Conservation (phyloP, 768 basidiomycete genomes). For the Arthromyces matolae region DNA sequence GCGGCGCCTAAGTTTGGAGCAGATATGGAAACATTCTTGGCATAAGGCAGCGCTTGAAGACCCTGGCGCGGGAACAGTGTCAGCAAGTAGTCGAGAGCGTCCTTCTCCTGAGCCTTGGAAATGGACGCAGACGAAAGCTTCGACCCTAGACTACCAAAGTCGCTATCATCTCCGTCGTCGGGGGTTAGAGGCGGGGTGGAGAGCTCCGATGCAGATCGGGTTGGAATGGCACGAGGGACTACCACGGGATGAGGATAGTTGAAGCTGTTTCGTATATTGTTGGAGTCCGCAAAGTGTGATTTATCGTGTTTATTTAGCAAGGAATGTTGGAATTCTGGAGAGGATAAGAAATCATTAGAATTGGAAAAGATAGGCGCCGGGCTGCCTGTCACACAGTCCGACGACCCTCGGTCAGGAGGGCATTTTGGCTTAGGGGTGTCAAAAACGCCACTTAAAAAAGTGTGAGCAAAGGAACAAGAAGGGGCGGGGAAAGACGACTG, state of each 20-base stretch:
- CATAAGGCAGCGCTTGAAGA: conserved; percentile 61
- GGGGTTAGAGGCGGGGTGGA: conserved; percentile 80
- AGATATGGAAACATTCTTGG: conserved; percentile 71
- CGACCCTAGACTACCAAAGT: conserved; percentile 36
- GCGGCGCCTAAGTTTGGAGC: conserved; percentile 62
- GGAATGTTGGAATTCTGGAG: conserved; percentile 23
- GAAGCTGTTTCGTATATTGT: conserved; percentile 16
- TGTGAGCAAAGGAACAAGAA: not conserved
- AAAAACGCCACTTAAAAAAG: conserved; percentile 82
- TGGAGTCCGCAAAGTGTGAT: conserved; percentile 18
- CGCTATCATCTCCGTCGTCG: conserved; percentile 50
- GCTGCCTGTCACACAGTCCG: conserved; percentile 92
- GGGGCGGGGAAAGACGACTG: conserved; percentile 20
- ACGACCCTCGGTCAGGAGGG: conserved; percentile 96
- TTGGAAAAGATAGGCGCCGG: conserved; percentile 61
- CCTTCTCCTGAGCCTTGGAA: conserved; percentile 42
- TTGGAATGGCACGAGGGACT: conserved; percentile 41
- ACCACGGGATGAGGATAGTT: conserved; percentile 25
- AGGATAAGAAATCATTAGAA: conserved; percentile 40
- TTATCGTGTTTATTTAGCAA: conserved; percentile 12
- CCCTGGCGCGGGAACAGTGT: conserved; percentile 75
- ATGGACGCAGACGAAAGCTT: conserved; percentile 32
- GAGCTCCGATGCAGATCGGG: conserved; percentile 39
- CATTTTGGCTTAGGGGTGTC: conserved; percentile 88
- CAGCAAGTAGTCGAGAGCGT: conserved; percentile 76